Conservation (phyloP, 179 eudicot species). For the Heliamphora pulchella region DNA sequence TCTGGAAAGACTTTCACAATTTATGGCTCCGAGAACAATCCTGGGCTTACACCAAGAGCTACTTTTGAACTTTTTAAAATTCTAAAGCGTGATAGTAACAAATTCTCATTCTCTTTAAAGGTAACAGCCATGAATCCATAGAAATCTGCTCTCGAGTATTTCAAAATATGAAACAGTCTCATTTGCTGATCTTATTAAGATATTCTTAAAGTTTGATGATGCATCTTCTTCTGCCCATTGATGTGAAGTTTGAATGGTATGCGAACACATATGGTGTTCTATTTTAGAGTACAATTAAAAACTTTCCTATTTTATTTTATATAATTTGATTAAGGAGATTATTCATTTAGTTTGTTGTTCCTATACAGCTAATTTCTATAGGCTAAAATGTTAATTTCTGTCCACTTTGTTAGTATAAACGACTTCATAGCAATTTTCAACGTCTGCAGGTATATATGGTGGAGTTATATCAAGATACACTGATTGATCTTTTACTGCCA, state of each 20-base stretch:
- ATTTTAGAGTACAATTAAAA: conserved; percentile 1
- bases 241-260: background rate
- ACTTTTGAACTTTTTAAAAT: conserved; percentile 83
- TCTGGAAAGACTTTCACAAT: conserved; percentile 97
- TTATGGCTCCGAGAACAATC: conserved; percentile 66
- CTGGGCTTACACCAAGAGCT: conserved; percentile 94
- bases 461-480: conserved; percentile 91
- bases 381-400: background rate
- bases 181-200: background rate
- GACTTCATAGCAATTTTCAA: conserved; percentile 1
- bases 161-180: background rate
- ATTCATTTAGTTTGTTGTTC: background rate
- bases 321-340: background rate
- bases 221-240: background rate
- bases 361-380: background rate
- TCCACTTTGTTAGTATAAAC: background rate
- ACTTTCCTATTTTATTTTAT: background rate
- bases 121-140: conserved; percentile 24
- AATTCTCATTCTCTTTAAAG: conserved; percentile 82
- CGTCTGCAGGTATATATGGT: conserved; percentile 75
- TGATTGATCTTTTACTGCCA: conserved; percentile 76
- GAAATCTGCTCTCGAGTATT: background rate
- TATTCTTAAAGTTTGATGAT: background rate
- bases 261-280: background rate
- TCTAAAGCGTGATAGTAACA: conserved; percentile 65